Evolutionary conservation across 2,329 filamentous ascomycete genomes (phyloP), one percentile per base, ranked within the genome.

Genomic region (Trichophyton schoenleinii): DNA sequence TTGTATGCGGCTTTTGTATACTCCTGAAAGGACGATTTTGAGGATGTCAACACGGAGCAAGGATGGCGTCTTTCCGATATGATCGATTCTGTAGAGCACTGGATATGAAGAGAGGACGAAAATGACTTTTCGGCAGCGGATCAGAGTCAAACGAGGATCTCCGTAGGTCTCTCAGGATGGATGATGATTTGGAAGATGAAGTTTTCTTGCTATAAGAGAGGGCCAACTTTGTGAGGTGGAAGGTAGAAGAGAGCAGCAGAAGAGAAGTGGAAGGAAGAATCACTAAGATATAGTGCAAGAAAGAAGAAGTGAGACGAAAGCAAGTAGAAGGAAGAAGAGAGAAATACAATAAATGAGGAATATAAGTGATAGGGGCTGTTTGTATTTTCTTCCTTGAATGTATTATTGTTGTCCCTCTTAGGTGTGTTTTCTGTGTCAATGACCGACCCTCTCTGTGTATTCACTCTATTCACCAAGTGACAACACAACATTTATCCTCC

Each of bases 271-370:
- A 60, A 52, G 44, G 44, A 49, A 60, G 58, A 48, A 18, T 34
- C 58, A 48, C 22, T 49, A 9, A 8, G n/a, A 34, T 36, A 52
- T n/a, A n/a, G 15, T 20, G 38, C 18, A 13, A 52, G 44, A 60
- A 52, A 60, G 58, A 59, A 59, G 58, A 48, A 60, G 44, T 36
- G 38, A 52, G 41, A 38, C 15, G 31, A 36, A 28, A 46, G 36
- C 25, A 18, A 59, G 20, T 42, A 60, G 49, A 38, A 48, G 28
- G 44, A 60, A 52, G 13, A 31, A 36, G 22, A 42, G 36, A 38
- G 20, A 49, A 44, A 18, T 44, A 44, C 7, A 13, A 52, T 49
- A 18, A 13, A 28, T 28, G 25, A 13, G 31, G 13, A 15, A 38
- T 15, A 18, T 44, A n/a, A 55, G 52, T 55, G n/a, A 55, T 18